Evolutionary conservation across 2,329 filamentous ascomycete species (phyloP).

Genomic region (Fusarium setosum): DNA sequence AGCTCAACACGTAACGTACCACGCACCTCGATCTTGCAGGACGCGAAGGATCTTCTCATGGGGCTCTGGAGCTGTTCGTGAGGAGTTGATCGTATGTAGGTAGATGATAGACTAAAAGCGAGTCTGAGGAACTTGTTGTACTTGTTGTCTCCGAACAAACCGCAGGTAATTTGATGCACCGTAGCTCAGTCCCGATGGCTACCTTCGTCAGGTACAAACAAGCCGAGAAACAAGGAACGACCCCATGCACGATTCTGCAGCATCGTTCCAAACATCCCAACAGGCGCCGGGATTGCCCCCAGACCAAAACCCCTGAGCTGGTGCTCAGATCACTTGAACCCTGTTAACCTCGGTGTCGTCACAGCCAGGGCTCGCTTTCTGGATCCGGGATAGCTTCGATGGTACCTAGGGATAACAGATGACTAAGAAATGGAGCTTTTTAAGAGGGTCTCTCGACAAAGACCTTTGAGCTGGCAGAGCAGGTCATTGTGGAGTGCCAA

Average conservation of each 20-base stretch:
- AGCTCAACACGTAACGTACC: no score
- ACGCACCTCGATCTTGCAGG: no score
- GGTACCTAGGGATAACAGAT: background rate
- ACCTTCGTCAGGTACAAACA: background rate
- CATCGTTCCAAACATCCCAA: background rate
- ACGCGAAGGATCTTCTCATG: background rate
- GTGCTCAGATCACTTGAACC: background rate
- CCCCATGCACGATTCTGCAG: conserved; percentile 3
- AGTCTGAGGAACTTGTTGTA: background rate
- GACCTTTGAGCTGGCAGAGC: background rate
- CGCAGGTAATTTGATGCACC: no score
- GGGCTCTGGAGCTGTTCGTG: background rate
- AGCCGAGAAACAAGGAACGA: background rate
- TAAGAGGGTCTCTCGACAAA: background rate
- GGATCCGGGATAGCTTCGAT: no score
- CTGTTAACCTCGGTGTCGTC: background rate
- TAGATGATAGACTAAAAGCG: background rate
- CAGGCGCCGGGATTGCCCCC: background rate
- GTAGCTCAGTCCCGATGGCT: background rate
- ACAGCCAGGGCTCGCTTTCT: no score
- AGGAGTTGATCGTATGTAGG: background rate
- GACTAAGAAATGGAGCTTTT: background rate
- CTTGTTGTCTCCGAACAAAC: no score
- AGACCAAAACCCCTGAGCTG: background rate
- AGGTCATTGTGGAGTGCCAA: conserved; percentile 1